Evolutionary conservation across 371 early-diverging fungal species (phyloP).

Genomic region (Umbelopsis sp.): DNA sequence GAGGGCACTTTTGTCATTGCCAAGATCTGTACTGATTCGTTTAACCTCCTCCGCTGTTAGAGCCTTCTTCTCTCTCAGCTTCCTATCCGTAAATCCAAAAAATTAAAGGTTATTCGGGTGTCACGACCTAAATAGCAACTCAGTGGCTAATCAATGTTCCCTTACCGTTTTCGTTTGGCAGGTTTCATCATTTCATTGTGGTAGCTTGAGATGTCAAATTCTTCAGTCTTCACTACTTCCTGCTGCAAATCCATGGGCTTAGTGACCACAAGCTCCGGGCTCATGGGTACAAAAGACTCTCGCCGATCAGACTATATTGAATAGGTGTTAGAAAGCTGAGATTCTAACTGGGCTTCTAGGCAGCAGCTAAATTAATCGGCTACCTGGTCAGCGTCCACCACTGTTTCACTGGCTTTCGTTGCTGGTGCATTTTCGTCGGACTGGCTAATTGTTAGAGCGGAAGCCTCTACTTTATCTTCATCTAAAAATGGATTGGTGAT

Average conservation of each 20-base stretch:
- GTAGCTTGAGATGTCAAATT: constrained; percentile 1
- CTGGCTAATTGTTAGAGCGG: background rate
- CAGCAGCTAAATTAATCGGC: background rate
- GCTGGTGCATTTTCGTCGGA: background rate
- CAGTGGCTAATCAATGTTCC: background rate
- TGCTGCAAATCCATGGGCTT: background rate
- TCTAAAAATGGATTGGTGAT: constrained; percentile 7
- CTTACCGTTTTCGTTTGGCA: constrained; percentile 4
- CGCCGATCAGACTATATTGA: background rate
- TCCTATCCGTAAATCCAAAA: background rate
- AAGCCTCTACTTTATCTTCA: background rate
- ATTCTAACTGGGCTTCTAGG: background rate
- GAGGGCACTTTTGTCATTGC: background rate
- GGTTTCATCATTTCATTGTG: constrained; percentile 12
- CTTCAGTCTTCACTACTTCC: background rate
- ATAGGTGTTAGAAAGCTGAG: background rate
- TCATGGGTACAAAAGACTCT: background rate
- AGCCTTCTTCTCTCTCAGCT: constrained; percentile 4
- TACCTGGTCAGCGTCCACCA: background rate
- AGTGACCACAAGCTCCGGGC: constrained; percentile 2
- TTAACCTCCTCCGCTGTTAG: constrained; percentile 16
- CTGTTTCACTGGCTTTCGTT: background rate
- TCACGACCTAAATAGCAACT: background rate
- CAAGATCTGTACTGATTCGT: constrained; percentile 11
- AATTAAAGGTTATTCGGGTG: background rate